These are phyloP conservation scores for Kurtzmaniella fragi DNA, from an alignment of 805 yeast species.

Conservation along the genomic window DNA sequence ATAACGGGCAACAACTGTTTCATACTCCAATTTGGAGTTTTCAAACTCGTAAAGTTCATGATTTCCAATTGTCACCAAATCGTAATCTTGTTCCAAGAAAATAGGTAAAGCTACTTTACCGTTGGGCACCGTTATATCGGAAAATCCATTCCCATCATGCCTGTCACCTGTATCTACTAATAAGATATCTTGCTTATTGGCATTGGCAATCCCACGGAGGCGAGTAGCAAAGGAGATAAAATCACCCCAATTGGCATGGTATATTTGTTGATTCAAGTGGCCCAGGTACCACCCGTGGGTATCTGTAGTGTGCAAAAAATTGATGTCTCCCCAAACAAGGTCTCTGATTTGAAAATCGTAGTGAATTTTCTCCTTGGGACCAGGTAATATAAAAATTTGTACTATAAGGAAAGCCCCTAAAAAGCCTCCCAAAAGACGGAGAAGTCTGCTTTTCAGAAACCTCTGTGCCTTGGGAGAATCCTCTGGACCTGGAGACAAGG, in stretches of 20 bases:
- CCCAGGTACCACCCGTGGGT: constrained; percentile 98
- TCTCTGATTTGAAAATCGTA: constrained; percentile 30
- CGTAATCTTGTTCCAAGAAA: constrained; percentile 64
- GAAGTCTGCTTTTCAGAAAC: not conserved
- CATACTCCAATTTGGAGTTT: constrained; percentile 61
- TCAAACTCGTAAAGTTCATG: constrained; percentile 79
- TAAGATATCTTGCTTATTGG: constrained; percentile 55
- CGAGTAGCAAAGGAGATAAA: constrained; percentile 62
- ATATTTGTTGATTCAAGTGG: constrained; percentile 71
- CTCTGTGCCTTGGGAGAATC: no score
- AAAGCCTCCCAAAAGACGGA: constrained; percentile 1
- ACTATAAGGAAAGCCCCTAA: not conserved
- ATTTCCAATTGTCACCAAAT: constrained; percentile 80
- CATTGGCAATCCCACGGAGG: constrained; percentile 41
- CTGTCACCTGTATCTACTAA: constrained; percentile 88
- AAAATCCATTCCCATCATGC: constrained; percentile 90
- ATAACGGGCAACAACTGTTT: constrained; percentile 51
- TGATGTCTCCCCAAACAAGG: constrained; percentile 65
- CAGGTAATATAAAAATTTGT: constrained; percentile 2
- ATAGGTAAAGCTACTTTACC: constrained; percentile 61
- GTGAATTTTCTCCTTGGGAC: constrained; percentile 1
- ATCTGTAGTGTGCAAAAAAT: constrained; percentile 91
- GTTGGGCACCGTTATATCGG: constrained; percentile 72
- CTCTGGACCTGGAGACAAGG: no score
- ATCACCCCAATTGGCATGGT: constrained; percentile 91